Conservation (phyloP, 805 yeast species). For the Candida loeiensis region DNA sequence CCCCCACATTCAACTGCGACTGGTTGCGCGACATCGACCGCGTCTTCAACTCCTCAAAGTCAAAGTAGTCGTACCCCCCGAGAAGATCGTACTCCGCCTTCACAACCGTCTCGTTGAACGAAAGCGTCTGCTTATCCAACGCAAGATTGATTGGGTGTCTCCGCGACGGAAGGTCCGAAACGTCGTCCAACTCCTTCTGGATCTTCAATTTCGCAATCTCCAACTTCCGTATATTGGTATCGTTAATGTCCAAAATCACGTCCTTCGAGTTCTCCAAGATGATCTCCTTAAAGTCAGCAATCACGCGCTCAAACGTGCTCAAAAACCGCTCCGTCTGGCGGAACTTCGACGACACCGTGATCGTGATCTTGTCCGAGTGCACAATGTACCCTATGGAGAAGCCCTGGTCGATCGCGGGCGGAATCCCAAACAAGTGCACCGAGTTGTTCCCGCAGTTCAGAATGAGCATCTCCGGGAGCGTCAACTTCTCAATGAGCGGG, state of each 20-base stretch:
- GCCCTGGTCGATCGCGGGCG: conserved; percentile 87
- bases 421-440: conserved; percentile 81
- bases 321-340: conserved; percentile 79
- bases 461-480: conserved; percentile 34
- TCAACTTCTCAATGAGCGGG: conserved; percentile 30
- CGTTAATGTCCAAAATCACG: conserved; percentile 27
- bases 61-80: conserved; percentile 89
- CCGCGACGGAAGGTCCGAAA: conserved; percentile 19
- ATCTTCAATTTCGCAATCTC: conserved; percentile 35
- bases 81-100: conserved; percentile 40
- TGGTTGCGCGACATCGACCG: conserved; percentile 42
- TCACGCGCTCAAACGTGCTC: conserved; percentile 62
- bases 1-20: conserved; percentile 24
- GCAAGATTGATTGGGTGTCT: conserved; percentile 20
- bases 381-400: conserved; percentile 92
- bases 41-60: conserved; percentile 60
- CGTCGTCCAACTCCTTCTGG: conserved; percentile 32
- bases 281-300: conserved; percentile 54
- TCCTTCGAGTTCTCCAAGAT: conserved; percentile 35
- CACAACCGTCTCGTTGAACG: conserved; percentile 9
- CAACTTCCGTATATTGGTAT: conserved; percentile 28
- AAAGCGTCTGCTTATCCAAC: conserved; percentile 5
- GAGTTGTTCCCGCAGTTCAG: conserved; percentile 94
- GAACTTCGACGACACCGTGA: conserved; percentile 83
- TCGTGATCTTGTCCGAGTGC: conserved; percentile 70